phyloP scores from a whole-genome alignment of 768 basidiomycete species.

The Lentinula lateritia region DNA sequence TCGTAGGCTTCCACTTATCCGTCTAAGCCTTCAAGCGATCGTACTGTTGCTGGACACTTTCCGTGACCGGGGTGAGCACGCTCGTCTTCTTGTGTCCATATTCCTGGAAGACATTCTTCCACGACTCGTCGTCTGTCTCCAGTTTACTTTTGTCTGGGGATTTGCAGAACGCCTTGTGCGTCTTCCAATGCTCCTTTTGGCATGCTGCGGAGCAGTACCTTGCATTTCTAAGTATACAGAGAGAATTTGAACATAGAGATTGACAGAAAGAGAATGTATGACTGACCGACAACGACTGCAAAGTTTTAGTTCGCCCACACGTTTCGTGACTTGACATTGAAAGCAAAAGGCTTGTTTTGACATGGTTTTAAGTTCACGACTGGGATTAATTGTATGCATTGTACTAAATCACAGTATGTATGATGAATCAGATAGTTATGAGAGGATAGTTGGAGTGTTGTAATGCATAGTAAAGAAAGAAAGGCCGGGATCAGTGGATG shows the following conservation, averaged over 20 bases:
- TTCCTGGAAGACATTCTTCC: background rate
- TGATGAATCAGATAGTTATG: too few relatives aligned
- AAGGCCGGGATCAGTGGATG: too few relatives aligned
- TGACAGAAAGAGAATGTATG: background rate
- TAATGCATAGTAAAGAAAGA: too few relatives aligned
- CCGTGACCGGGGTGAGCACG: background rate
- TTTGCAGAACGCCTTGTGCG: background rate
- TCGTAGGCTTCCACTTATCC: background rate
- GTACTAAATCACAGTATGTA: too few relatives aligned
- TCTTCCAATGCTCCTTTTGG: background rate
- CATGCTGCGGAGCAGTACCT: background rate
- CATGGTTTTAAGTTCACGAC: too few relatives aligned
- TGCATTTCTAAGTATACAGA: background rate
- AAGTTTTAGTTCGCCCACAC: background rate
- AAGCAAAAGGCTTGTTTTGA: too few relatives aligned
- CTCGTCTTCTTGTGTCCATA: background rate
- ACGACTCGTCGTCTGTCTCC: background rate
- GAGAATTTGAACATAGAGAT: background rate
- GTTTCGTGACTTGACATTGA: too few relatives aligned
- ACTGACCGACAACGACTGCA: background rate
- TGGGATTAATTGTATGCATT: too few relatives aligned
- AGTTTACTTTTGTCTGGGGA: background rate
- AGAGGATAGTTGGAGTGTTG: too few relatives aligned
- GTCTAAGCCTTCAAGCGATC: background rate
- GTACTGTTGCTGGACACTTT: background rate